Evolutionary conservation across 2,329 filamentous ascomycete species (phyloP).

Genomic region (Alternaria burnsii): DNA sequence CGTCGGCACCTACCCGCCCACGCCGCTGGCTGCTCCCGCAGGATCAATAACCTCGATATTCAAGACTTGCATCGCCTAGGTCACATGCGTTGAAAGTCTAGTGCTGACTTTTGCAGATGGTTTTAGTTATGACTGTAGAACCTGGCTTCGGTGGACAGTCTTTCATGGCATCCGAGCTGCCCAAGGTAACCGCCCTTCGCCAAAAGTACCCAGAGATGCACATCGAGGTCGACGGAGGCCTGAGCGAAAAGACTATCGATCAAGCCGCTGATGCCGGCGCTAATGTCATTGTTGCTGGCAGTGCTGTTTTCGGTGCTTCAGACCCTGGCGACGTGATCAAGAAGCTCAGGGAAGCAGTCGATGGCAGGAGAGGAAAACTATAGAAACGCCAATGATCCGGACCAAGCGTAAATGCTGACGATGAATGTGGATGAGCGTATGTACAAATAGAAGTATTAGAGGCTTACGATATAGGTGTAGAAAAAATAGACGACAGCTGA

Average conservation of each 20-base stretch:
- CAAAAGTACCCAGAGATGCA: conserved; percentile 88
- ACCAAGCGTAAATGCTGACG: background rate
- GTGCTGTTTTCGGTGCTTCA: conserved; percentile 91
- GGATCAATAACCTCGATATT: conserved; percentile 18
- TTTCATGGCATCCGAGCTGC: conserved; percentile 95
- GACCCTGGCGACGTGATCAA: conserved; percentile 87
- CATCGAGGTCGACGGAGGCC: conserved; percentile 95
- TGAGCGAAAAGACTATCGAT: conserved; percentile 88
- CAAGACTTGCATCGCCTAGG: conserved; percentile 7
- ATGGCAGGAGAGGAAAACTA: conserved; percentile 62
- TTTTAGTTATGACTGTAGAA: conserved; percentile 97
- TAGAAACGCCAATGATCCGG: conserved; percentile 15
- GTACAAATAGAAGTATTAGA: conserved; percentile 2
- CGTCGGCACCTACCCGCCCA: conserved; percentile 24
- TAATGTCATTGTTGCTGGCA: conserved; percentile 97
- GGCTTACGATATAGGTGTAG: conserved; percentile 7
- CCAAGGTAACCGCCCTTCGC: conserved; percentile 87
- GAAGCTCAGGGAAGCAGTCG: conserved; percentile 80
- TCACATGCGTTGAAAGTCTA: background rate
- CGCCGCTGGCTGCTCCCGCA: conserved; percentile 17
- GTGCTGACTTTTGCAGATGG: conserved; percentile 72
- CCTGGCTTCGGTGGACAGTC: conserved; percentile 98
- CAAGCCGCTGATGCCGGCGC: conserved; percentile 94
- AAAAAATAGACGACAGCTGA: conserved; percentile 1
- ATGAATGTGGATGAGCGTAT: conserved; percentile 1